Conservation (phyloP, 2,329 filamentous ascomycete genomes). For the Alternaria triticina region DNA sequence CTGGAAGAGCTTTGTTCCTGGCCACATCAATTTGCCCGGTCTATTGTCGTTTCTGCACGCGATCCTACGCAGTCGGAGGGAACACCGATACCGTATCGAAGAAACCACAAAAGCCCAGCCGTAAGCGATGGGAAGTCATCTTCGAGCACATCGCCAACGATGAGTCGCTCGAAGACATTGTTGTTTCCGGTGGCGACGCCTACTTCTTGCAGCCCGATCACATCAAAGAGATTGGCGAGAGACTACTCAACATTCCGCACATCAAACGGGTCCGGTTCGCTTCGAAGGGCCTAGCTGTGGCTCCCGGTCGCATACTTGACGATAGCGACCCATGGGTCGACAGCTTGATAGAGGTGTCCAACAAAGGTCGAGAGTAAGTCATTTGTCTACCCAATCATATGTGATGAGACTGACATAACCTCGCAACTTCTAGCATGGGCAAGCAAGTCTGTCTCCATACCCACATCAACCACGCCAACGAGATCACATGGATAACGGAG, state of each 20-base stretch:
- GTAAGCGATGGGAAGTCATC: constrained; percentile 63
- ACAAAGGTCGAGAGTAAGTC: constrained; percentile 53
- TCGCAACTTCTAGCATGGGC: constrained; percentile 45
- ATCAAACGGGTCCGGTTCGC: constrained; percentile 67
- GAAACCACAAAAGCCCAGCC: constrained; percentile 39
- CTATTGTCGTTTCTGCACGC: constrained; percentile 68
- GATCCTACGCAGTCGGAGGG: constrained; percentile 64
- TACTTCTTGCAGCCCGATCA: constrained; percentile 64
- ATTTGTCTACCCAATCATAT: neutral
- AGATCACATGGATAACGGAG: constrained; percentile 67
- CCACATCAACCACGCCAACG: constrained; percentile 68
- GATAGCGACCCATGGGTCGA: constrained; percentile 60
- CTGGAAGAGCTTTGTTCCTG: constrained; percentile 67
- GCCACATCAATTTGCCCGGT: constrained; percentile 67
- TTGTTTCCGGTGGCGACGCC: constrained; percentile 68
- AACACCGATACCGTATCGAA: constrained; percentile 60
- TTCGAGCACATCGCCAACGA: constrained; percentile 63
- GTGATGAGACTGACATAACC: neutral
- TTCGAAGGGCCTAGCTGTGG: constrained; percentile 67
- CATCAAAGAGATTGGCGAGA: constrained; percentile 60
- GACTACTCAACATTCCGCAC: constrained; percentile 63
- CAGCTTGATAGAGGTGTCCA: constrained; percentile 59
- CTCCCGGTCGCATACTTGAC: constrained; percentile 63
- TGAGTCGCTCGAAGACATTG: constrained; percentile 62
- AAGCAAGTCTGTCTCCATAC: constrained; percentile 69